Conservation (phyloP, 768 basidiomycete species). For the Albatrellus ellisii region DNA sequence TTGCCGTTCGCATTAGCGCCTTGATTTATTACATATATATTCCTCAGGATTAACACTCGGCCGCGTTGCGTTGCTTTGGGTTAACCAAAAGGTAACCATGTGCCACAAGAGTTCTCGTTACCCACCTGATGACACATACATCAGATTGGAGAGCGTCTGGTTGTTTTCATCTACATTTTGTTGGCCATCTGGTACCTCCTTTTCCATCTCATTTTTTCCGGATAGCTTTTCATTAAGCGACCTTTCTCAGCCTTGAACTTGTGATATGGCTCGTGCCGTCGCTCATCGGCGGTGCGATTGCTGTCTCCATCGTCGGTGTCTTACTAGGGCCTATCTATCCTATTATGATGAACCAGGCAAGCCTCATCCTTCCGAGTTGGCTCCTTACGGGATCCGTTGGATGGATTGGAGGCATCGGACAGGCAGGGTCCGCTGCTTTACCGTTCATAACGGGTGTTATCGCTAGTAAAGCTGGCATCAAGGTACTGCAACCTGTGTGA, state of each 20-base stretch:
- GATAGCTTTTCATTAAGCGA: no score
- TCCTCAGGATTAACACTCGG: constrained; percentile 4
- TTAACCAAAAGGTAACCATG: not conserved
- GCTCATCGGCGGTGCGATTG: constrained; percentile 48
- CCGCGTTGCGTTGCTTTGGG: not conserved
- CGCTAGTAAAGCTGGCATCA: constrained; percentile 9
- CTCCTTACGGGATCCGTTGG: constrained; percentile 6
- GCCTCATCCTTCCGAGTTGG: constrained; percentile 7
- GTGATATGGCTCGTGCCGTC: constrained; percentile 60
- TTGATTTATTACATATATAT: not conserved
- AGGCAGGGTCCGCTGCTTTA: constrained; percentile 10
- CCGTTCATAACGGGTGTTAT: constrained; percentile 11
- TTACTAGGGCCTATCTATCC: constrained; percentile 71
- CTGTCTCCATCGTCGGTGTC: constrained; percentile 50
- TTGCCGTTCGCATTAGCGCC: not conserved
- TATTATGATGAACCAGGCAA: constrained; percentile 19
- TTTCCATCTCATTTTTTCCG: not conserved
- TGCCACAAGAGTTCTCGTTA: not conserved
- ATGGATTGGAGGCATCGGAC: constrained; percentile 12
- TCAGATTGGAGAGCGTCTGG: constrained; percentile 3
- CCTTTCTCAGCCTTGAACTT: constrained; percentile 40
- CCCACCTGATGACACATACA: not conserved
- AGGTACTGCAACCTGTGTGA: constrained; percentile 13
- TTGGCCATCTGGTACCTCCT: not conserved
- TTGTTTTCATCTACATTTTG: constrained; percentile 1